Evolutionary conservation across 2,329 filamentous ascomycete genomes (phyloP).

Genomic region (Acrodontium crateriforme): DNA sequence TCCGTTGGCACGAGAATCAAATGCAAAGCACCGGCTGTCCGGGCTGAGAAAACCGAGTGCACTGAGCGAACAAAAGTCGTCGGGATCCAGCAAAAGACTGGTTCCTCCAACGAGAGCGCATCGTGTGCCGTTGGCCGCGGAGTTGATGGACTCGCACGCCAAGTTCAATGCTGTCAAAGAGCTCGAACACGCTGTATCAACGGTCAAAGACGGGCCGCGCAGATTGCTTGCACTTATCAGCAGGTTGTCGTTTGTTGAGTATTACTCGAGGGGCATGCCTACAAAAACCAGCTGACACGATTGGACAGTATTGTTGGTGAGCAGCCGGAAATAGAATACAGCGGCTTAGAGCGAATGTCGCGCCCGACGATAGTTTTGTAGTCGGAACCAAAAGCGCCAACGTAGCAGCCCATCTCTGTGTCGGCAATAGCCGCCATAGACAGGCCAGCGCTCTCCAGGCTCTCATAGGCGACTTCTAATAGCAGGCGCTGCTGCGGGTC

Average conservation of each 20-base stretch:
- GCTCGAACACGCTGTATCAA: neutral
- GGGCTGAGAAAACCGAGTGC: neutral
- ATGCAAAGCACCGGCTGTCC: constrained; percentile 10
- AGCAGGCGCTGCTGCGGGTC: constrained; percentile 7
- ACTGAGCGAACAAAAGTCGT: neutral
- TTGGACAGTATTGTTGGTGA: neutral
- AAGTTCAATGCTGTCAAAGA: neutral
- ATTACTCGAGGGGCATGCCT: neutral
- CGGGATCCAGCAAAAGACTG: neutral
- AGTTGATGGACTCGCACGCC: neutral
- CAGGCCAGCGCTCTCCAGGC: constrained; percentile 21
- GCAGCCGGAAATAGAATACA: neutral
- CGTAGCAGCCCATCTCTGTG: neutral
- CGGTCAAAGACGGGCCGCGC: neutral
- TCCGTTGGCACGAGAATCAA: constrained; percentile 29
- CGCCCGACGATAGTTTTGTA: neutral
- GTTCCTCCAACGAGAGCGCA: neutral
- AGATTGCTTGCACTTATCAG: no score
- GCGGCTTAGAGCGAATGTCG: neutral
- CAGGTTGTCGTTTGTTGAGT: no score
- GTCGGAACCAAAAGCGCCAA: neutral
- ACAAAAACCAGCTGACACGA: neutral
- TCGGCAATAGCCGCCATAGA: neutral
- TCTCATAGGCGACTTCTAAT: constrained; percentile 5
- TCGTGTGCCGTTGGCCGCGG: neutral